A percentile compares a stretch with the other conserved stretches of the same genome.
Evolutionary conservation across 768 basidiomycete genomes (phyloP).

Genomic region (Cystobasidium ongulense): DNA sequence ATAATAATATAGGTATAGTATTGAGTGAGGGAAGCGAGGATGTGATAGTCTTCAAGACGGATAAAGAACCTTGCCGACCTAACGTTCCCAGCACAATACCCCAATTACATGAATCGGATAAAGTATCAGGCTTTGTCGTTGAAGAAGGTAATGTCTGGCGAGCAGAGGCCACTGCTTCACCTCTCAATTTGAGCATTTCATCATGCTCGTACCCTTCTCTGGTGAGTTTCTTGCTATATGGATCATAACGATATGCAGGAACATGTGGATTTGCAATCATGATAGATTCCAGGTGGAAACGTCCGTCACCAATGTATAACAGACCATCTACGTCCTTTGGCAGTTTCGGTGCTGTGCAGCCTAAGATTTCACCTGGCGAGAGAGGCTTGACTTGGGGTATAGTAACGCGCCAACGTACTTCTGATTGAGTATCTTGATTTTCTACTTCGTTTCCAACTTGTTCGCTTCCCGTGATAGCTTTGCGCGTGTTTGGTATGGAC

Average conservation of each 20-base stretch:
- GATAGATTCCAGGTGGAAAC: constrained; percentile 95
- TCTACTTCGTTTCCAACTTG: not conserved
- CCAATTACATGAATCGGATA: constrained; percentile 51
- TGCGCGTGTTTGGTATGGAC: constrained; percentile 28
- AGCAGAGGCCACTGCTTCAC: constrained; percentile 67
- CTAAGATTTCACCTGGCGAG: constrained; percentile 91
- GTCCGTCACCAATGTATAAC: constrained; percentile 94
- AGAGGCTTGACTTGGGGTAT: constrained; percentile 86
- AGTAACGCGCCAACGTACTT: constrained; percentile 56
- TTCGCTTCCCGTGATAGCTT: constrained; percentile 6
- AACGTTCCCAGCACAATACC: constrained; percentile 88
- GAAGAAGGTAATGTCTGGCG: constrained; percentile 50
- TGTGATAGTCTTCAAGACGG: constrained; percentile 74
- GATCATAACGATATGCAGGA: constrained; percentile 95
- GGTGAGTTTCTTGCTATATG: constrained; percentile 94
- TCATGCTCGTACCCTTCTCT: constrained; percentile 79
- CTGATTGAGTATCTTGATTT: not conserved
- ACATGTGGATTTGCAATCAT: constrained; percentile 91
- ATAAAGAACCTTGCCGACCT: constrained; percentile 85
- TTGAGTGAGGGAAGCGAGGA: constrained; percentile 40
- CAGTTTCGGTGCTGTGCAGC: constrained; percentile 85
- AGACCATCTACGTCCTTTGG: constrained; percentile 67
- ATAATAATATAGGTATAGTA: constrained; percentile 76
- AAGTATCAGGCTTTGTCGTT: not conserved
- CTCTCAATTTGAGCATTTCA: constrained; percentile 71